Evolutionary conservation across 371 early-diverging fungal species (phyloP).

Genomic region (Batkoa obscura): DNA sequence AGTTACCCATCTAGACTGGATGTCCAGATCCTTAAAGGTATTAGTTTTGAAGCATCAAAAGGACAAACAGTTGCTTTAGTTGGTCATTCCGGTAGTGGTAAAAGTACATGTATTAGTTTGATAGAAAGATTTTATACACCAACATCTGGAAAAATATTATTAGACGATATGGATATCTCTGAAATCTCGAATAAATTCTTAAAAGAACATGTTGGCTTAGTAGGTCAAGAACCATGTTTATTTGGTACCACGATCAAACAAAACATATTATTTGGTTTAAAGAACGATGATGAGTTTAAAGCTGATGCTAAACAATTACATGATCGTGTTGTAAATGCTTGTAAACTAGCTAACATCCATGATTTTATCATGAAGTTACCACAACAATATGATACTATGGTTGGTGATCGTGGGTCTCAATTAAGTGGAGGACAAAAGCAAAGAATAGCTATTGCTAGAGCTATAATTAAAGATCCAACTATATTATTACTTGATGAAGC

Average conservation of each 20-base stretch:
- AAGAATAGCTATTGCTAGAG: conserved; percentile 30
- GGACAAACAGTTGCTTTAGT: conserved; percentile 54
- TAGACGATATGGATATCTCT: conserved; percentile 35
- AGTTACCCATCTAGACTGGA: conserved; percentile 47
- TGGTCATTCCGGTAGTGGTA: conserved; percentile 68
- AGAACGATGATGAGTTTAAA: conserved; percentile 30
- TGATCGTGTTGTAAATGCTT: conserved; percentile 36
- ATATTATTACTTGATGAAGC: conserved; percentile 62
- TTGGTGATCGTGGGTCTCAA: conserved; percentile 36
- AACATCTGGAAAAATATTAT: conserved; percentile 8
- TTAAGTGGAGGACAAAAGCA: conserved; percentile 26
- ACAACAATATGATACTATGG: conserved; percentile 46
- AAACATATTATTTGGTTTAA: conserved; percentile 41
- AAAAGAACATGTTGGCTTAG: conserved; percentile 39
- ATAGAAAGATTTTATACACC: conserved; percentile 69
- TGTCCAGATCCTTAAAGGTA: conserved; percentile 27
- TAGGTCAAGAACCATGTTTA: conserved; percentile 64
- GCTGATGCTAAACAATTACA: conserved; percentile 35
- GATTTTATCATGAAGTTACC: conserved; percentile 45
- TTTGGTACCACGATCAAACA: conserved; percentile 62
- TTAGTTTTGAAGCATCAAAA: conserved; percentile 17
- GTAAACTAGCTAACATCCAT: conserved; percentile 51
- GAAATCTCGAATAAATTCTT: conserved; percentile 27
- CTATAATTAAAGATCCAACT: conserved; percentile 38
- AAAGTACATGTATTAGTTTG: conserved; percentile 68